Base-by-base conservation (phyloP, 768 basidiomycete genomes). In the Hortiboletus flavorubellus region DNA sequence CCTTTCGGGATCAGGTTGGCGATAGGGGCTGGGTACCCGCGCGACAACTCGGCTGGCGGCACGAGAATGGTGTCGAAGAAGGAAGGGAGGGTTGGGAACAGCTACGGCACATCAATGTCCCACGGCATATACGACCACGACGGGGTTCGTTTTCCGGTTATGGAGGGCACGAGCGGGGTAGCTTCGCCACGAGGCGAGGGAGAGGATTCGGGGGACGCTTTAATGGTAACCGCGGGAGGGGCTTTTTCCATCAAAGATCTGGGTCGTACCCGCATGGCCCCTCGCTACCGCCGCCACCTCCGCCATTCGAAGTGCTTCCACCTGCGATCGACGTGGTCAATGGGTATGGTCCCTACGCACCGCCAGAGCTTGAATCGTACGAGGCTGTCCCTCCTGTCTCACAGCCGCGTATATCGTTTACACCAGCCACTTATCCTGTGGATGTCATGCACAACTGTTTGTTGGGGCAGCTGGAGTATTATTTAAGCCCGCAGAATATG, bases 401-500 rank as follows among this genome's bases (percentile, higher is more conserved):
- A 47, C 66, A 40, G 54, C 61, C 31, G 29, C 73, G 8, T 10
- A 65, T 84, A 16, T 81, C 83, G 3, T 68, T 75, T 18, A 80
- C 85, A 5, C 43, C 53, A 11, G 51, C 77, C 43, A 72, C 80
- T 2, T 85, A 82, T 73, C 78, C 83, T 2, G 66, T 90, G 12
- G 91, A 94, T 64, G 72, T 81, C 23, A 83, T 80, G 47, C 71
- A 84, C 46, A 87, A 79, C 63, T 84, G 81, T 67, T 75, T 96
- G 29, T 79, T 96, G 42, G 86, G 83, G 1, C 89, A 96, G 70
- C 73, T 96, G 49, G 95, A 96, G 72, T 97, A 93, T 70, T 98
- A 96, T 74, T 78, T 98, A 61, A 91, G 92, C 62, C 78, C 87
- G 53, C 86, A 97, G 68, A 97, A 96, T 67, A 78, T 98, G 74